Conservation (phyloP, 805 yeast species). For the Yarrowia osloensis region DNA sequence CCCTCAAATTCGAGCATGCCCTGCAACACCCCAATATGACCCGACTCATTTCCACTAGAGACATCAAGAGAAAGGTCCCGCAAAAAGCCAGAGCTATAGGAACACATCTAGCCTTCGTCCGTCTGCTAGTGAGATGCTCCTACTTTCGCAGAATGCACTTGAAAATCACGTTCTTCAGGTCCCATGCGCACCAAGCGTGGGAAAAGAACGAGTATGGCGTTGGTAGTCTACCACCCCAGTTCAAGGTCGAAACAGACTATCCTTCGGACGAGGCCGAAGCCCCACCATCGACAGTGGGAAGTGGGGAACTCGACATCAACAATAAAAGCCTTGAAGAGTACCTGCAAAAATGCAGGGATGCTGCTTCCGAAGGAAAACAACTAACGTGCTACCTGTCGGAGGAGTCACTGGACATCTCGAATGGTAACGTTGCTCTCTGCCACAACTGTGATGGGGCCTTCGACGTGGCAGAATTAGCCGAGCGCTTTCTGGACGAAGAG, state of each 20-base stretch:
- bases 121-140: constrained; percentile 37
- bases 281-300: constrained; percentile 4
- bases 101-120: constrained; percentile 38
- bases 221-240: constrained; percentile 29
- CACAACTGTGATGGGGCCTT: constrained; percentile 12
- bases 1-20: constrained; percentile 82
- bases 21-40: constrained; percentile 75
- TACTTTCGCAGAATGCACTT: constrained; percentile 38
- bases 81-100: constrained; percentile 34
- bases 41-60: constrained; percentile 52
- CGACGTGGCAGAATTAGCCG: constrained; percentile 1
- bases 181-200: constrained; percentile 38
- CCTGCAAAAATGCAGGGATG: background rate
- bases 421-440: constrained; percentile 1
- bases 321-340: constrained; percentile 23
- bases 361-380: background rate
- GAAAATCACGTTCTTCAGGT: constrained; percentile 39
- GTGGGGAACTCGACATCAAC: constrained; percentile 33
- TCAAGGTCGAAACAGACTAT: constrained; percentile 30
- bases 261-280: constrained; percentile 3
- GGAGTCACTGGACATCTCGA: background rate
- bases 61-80: constrained; percentile 45
- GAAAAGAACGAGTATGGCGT: constrained; percentile 37
- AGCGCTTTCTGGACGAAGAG: background rate
- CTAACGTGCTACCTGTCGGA: background rate